Conservation (phyloP, 345 rosid genomes). For the Moricandia moricandioides region DNA sequence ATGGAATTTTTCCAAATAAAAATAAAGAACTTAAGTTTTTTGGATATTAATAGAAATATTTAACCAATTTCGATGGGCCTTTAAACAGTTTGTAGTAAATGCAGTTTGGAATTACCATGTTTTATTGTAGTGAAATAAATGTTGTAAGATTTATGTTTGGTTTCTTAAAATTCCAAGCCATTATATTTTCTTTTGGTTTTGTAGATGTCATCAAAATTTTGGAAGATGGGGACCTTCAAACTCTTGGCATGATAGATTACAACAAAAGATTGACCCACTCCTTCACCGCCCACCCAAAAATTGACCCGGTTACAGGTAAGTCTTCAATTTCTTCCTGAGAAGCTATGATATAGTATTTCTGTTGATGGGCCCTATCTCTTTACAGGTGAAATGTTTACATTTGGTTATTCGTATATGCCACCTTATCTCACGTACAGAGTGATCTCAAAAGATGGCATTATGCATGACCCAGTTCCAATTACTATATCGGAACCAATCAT, state of each 20-base stretch:
- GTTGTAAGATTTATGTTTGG: slow-evolving; percentile 5
- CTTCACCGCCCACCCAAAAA: slow-evolving; percentile 94
- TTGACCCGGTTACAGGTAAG: slow-evolving; percentile 85
- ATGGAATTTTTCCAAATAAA: too few relatives aligned
- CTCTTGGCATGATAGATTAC: slow-evolving; percentile 88
- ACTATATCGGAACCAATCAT: slow-evolving; percentile 72
- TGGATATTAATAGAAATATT: too few relatives aligned
- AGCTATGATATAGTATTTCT: neutral
- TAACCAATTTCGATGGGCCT: too few relatives aligned
- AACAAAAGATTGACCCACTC: slow-evolving; percentile 84
- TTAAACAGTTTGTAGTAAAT: too few relatives aligned
- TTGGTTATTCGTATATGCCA: slow-evolving; percentile 66
- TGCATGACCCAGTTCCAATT: slow-evolving; percentile 88
- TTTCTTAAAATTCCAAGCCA: neutral
- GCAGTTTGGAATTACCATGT: neutral
- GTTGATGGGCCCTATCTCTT: slow-evolving; percentile 20
- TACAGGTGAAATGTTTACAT: slow-evolving; percentile 97
- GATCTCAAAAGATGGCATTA: slow-evolving; percentile 82
- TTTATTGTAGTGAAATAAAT: neutral
- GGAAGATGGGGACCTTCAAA: slow-evolving; percentile 97
- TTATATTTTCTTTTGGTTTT: slow-evolving; percentile 17
- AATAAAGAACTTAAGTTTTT: too few relatives aligned
- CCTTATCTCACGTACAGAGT: slow-evolving; percentile 92
- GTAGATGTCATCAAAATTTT: slow-evolving; percentile 80
- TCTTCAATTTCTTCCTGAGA: neutral